A percentile compares a stretch with the other conserved stretches of the same genome.
Conservation (phyloP, 495 filamentous ascomycete species). For the Penicillium pulvis region DNA sequence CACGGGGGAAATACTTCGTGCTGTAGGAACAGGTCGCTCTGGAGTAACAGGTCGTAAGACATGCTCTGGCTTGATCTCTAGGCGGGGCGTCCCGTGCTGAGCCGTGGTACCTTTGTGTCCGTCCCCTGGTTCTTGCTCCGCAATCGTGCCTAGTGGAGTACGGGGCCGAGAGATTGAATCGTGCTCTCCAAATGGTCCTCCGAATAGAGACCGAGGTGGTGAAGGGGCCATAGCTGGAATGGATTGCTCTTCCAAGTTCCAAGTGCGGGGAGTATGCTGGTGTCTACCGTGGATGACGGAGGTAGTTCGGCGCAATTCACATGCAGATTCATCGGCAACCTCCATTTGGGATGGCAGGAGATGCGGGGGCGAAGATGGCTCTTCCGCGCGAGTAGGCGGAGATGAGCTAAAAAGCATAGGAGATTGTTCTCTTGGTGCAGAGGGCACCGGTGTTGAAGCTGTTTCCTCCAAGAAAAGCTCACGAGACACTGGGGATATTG, state of each 20-base stretch:
- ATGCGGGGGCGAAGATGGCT: conserved; percentile 19
- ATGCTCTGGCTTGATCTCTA: conserved; percentile 47
- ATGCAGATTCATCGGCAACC: conserved; percentile 20
- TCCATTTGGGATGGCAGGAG: conserved; percentile 24
- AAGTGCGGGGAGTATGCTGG: conserved; percentile 30
- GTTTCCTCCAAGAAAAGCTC: conserved; percentile 24
- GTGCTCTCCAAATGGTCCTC: conserved; percentile 24
- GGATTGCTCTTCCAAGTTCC: conserved; percentile 37
- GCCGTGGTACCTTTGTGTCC: conserved; percentile 23
- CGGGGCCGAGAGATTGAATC: conserved; percentile 38
- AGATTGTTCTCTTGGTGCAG: conserved; percentile 55
- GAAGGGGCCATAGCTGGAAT: conserved; percentile 25
- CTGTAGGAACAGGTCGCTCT: conserved; percentile 1
- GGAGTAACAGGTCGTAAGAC: conserved; percentile 29
- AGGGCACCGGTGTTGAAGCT: conserved; percentile 42
- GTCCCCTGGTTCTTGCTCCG: conserved; percentile 41
- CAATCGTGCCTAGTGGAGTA: conserved; percentile 42
- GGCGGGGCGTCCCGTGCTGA: conserved; percentile 38
- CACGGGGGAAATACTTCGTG: conserved; percentile 40
- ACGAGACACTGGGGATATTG: conserved; percentile 15
- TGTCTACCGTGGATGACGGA: conserved; percentile 42
- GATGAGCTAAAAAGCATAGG: conserved; percentile 57
- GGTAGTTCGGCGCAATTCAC: conserved; percentile 37
- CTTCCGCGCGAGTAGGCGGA: conserved; percentile 40
- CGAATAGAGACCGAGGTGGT: conserved; percentile 33